A percentile compares a stretch with the other conserved stretches of the same genome.
phyloP scores from a whole-genome alignment of 805 yeast genomes.

The Osmozyma mogii region DNA sequence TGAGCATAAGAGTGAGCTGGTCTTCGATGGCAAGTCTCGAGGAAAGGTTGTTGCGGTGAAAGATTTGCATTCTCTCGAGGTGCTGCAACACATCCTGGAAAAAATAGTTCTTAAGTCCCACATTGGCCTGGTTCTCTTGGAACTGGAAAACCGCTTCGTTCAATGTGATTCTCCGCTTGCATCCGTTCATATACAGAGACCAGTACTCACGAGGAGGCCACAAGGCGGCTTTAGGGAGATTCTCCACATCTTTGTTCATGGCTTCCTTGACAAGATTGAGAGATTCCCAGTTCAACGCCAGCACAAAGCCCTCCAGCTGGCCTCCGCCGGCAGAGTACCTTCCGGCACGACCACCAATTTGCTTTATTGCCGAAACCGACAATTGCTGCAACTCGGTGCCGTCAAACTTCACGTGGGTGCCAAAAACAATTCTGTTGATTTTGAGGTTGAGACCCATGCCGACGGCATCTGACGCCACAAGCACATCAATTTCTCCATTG shows the following conservation, averaged over 20 bases:
- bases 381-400: conserved; percentile 46
- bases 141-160: conserved; percentile 42
- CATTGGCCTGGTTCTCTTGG: conserved; percentile 26
- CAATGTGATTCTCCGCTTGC: conserved; percentile 43
- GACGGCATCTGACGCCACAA: conserved; percentile 93
- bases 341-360: conserved; percentile 96
- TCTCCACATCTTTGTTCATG: conserved; percentile 44
- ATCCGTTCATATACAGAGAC: conserved; percentile 54
- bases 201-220: conserved; percentile 78
- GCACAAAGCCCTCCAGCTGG: conserved; percentile 40
- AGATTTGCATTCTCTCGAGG: conserved; percentile 33
- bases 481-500: conserved; percentile 66
- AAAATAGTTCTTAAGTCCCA: conserved; percentile 19
- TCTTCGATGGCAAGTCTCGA: conserved; percentile 41
- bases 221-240: conserved; percentile 54
- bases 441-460: conserved; percentile 95
- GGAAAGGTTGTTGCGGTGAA: conserved; percentile 28
- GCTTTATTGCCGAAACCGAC: conserved; percentile 66
- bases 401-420: conserved; percentile 59
- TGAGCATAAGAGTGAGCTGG: conserved; percentile 48
- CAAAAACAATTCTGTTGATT: conserved; percentile 73
- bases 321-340: conserved; percentile 42
- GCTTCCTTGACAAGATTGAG: conserved; percentile 38
- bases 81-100: conserved; percentile 33
- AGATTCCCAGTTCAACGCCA: conserved; percentile 41